A percentile compares a stretch with the other conserved stretches of the same genome.
These are phyloP conservation scores for Jackrogersella multiformis DNA, from an alignment of 495 filamentous ascomycete species.

Conservation along the genomic window DNA sequence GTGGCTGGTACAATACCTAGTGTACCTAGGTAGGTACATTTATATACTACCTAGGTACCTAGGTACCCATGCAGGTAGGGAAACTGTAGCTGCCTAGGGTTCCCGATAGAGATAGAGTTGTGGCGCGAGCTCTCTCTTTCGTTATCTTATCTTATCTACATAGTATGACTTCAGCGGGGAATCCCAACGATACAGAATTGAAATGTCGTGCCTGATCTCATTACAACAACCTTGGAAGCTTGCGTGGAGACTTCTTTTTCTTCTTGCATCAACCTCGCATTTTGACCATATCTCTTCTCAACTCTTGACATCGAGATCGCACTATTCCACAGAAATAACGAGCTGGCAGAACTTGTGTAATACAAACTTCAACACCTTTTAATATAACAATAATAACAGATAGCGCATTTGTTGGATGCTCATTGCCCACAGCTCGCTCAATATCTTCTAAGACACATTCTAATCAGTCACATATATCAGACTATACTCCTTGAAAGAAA, in stretches of 20 bases:
- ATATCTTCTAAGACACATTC: not conserved
- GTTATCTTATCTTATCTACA: not conserved
- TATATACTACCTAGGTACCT: too few relatives aligned
- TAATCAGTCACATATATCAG: not conserved
- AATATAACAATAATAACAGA: not conserved
- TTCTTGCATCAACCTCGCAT: not conserved
- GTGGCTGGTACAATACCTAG: too few relatives aligned
- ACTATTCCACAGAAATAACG: too few relatives aligned
- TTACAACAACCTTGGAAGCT: conserved; percentile 5
- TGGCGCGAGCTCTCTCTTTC: conserved; percentile 44
- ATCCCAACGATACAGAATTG: too few relatives aligned
- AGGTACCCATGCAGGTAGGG: too few relatives aligned
- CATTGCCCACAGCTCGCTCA: not conserved
- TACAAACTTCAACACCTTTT: not conserved
- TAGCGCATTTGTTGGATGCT: not conserved
- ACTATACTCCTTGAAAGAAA: not conserved
- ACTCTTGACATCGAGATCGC: too few relatives aligned
- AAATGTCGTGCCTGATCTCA: conserved; percentile 15
- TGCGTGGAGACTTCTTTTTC: not conserved
- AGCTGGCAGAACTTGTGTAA: not conserved
- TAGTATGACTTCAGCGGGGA: not conserved
- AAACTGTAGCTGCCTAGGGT: too few relatives aligned
- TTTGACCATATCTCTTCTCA: not conserved
- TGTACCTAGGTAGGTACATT: too few relatives aligned
- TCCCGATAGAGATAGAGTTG: conserved; percentile 5